Evolutionary conservation across 2,329 filamentous ascomycete genomes (phyloP), one percentile per base, ranked within the genome.

Genomic region (Aspergillus sp.): DNA sequence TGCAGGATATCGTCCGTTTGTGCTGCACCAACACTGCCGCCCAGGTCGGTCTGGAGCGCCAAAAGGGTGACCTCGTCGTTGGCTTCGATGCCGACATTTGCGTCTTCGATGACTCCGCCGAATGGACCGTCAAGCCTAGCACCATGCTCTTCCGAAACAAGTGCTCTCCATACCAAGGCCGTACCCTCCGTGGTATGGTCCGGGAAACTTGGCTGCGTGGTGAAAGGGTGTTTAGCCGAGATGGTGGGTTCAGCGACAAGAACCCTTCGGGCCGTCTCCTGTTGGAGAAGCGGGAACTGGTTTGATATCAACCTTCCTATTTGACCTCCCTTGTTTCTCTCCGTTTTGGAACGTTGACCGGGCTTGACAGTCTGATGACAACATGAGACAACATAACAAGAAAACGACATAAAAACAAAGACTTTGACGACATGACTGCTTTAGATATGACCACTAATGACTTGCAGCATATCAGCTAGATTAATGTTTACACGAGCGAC

Each of bases 81-180:
- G 91, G 91, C 0, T 85, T 89, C 68, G 91, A 97, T 66, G 91
- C 85, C 1, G 91, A 97, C 62, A 77, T 97, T 35, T 93, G 88
- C 56, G 83, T 97, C 11, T 96, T 97, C 62, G 91, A 97, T 62
- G 89, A 95, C 50, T 70, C 76, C n/a, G 82, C 81, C 19, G 77
- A 79, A 54, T 98, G 91, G 77, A 77, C 82, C 26, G 83, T 95
- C 41, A 71, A 79, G 45, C 75, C 78, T 12, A 82, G 79, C 48
- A 88, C 89, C 39, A 95, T 98, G 90, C 78, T 93, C 53, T 98
- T 95, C 79, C 84, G 89, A 67, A 95, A 96, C 68, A 88, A 89
- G 60, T 90, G 89, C 73, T 90, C 85, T 44, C 90, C 90, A 0
- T 96, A 94, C 76, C 86, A 95, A 64, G 88, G 88, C 13, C 86